These are phyloP conservation scores for Fraxinus latifolia DNA, from an alignment of 305 asterid species.

Conservation along the genomic window DNA sequence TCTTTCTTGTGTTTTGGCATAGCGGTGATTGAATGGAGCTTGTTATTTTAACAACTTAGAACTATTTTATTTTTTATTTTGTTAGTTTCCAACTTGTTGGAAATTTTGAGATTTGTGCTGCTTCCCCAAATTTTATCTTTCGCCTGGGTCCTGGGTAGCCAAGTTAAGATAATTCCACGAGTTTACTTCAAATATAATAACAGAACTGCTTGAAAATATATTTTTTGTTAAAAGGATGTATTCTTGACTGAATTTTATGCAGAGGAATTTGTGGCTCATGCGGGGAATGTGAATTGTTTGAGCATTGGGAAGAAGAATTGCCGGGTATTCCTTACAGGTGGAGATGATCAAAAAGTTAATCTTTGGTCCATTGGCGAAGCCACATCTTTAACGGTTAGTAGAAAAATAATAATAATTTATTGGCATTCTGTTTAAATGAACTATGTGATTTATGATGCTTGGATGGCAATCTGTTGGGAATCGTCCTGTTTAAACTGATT, in stretches of 20 bases:
- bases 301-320: constrained; percentile 86
- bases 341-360: constrained; percentile 93
- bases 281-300: constrained; percentile 93
- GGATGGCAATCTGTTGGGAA: background rate
- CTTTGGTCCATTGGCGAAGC: constrained; percentile 97
- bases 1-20: constrained; percentile 8
- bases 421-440: background rate
- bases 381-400: constrained; percentile 65
- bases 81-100: constrained; percentile 1
- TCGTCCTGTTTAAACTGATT: constrained; percentile 1
- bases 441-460: constrained; percentile 17
- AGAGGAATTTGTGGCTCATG: constrained; percentile 99
- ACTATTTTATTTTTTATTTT: background rate
- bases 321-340: constrained; percentile 82
- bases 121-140: background rate
- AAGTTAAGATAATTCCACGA: background rate
- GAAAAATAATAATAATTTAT: background rate
- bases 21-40: background rate
- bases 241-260: constrained; percentile 56
- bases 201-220: constrained; percentile 8
- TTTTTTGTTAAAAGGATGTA: constrained; percentile 26
- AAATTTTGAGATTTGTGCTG: background rate
- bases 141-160: constrained; percentile 8
- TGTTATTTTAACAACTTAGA: background rate
- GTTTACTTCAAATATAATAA: constrained; percentile 8